Percentiles rank a stretch among this genome's conserved stretches.
Conservation (phyloP, 1,284 basidiomycete species). For the Taiwanofungus camphoratus region DNA sequence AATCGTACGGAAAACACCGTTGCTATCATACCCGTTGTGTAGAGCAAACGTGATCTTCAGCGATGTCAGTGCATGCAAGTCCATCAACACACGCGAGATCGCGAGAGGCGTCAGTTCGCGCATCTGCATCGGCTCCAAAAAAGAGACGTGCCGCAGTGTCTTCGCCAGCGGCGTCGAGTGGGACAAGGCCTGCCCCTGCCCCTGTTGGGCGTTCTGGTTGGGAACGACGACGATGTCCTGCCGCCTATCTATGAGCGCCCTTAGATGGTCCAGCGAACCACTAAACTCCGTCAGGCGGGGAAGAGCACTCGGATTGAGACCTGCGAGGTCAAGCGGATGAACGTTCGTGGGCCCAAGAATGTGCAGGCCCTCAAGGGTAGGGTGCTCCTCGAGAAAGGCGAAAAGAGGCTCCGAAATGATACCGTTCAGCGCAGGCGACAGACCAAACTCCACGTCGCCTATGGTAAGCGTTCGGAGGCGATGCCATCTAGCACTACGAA, state of each 20-base stretch:
- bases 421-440: constrained; percentile 31
- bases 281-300: constrained; percentile 48
- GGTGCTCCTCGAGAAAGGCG: constrained; percentile 60
- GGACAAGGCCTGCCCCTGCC: constrained; percentile 26
- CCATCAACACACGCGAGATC: constrained; percentile 49
- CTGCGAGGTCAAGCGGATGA: constrained; percentile 46
- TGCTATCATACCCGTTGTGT: constrained; percentile 68
- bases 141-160: constrained; percentile 38
- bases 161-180: constrained; percentile 34
- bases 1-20: constrained; percentile 57
- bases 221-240: constrained; percentile 6
- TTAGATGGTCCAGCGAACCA: constrained; percentile 58
- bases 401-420: constrained; percentile 49
- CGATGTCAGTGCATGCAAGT: constrained; percentile 46
- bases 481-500: constrained; percentile 55
- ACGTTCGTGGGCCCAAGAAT: constrained; percentile 47
- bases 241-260: constrained; percentile 35
- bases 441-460: constrained; percentile 58
- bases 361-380: constrained; percentile 44
- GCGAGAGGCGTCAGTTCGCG: constrained; percentile 59
- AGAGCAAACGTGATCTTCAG: constrained; percentile 60
- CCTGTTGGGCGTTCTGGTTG: constrained; percentile 9
- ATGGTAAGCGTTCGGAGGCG: constrained; percentile 48
- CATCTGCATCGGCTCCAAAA: constrained; percentile 61
- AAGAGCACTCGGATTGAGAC: constrained; percentile 41